These are phyloP conservation scores for Rachicladosporium sp. DNA, from an alignment of 2,329 filamentous ascomycete genomes.

Conservation along the genomic window DNA sequence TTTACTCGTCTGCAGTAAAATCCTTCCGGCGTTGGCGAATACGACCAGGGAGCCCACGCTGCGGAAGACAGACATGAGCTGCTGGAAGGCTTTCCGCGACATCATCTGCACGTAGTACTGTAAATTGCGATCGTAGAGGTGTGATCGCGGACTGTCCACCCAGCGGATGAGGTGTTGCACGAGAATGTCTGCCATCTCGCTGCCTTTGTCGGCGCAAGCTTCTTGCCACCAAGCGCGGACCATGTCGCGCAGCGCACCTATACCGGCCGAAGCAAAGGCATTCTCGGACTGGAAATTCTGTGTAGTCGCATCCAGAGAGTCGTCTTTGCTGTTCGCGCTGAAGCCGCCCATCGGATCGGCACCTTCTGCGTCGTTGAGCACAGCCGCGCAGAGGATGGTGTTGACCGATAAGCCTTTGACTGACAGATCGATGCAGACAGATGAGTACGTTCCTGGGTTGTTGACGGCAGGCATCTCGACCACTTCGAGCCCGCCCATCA, in stretches of 20 bases:
- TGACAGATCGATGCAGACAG: conserved; percentile 90
- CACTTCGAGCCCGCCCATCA: conserved; percentile 72
- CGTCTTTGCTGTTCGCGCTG: conserved; percentile 51
- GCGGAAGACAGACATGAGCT: conserved; percentile 92
- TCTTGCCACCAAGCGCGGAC: conserved; percentile 98
- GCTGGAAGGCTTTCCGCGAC: conserved; percentile 91
- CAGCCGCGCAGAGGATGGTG: conserved; percentile 87
- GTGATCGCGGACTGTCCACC: conserved; percentile 88
- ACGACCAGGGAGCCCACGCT: conserved; percentile 89
- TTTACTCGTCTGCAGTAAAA: conserved; percentile 92
- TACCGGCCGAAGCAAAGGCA: conserved; percentile 83
- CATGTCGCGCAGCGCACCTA: conserved; percentile 89
- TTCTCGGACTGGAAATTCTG: conserved; percentile 72
- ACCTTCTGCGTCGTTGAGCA: conserved; percentile 93
- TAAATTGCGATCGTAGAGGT: conserved; percentile 84
- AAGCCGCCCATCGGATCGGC: conserved; percentile 80
- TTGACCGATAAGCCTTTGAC: conserved; percentile 94
- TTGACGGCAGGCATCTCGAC: conserved; percentile 81
- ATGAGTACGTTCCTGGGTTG: conserved; percentile 84
- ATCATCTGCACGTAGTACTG: conserved; percentile 99
- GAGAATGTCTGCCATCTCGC: conserved; percentile 91
- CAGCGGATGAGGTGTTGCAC: conserved; percentile 95
- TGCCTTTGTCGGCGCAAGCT: conserved; percentile 56
- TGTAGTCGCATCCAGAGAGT: conserved; percentile 47
- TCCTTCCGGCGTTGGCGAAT: conserved; percentile 80